Base-by-base conservation (phyloP, 495 filamentous ascomycete genomes). In the Podospora appendiculata region DNA sequence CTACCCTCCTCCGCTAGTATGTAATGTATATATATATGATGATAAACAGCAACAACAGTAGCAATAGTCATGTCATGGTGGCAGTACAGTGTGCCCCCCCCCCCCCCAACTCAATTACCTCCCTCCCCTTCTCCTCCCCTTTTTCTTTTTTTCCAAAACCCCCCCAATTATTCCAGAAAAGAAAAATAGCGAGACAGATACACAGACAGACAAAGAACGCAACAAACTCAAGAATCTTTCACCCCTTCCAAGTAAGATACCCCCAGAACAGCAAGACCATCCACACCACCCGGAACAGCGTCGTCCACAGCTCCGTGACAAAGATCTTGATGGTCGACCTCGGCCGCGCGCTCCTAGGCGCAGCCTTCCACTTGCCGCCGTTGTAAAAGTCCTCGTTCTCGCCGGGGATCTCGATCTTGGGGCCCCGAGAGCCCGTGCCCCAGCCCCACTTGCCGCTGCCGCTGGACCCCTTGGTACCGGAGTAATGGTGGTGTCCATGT, bases 291-390 rank as follows among this genome's bases (percentile, higher is more conserved):
- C 74, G 51, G 63, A 61, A 78, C 6, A 63, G 48, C 13, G 60
- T 70, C 1, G 74, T 74, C 74, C 72, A 76, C n/a, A 73, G 51
- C 58, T 78, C 74, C 8, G 59, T 62, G 0, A 58, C 32, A 8
- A 72, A 63, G 5, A 71, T 50, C 1, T 46, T 49, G 1, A 70
- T 35, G 6, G 51, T 51, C 8, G 63, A 61, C 41, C 53, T 47
- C 19, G 51, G 35, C 45, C 50, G 1, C 25, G 17, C 17, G 3
- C 8, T 52, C 45, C 46, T 56, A 8, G 42, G 52, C n/a, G 47
- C 52, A 16, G 62, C 60, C 57, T 60, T 63, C 63, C 70, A 63
- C 46, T 67, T 66, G 13, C 64, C 55, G 38, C 58, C 64, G 32
- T 62, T 57, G 52, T 74, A 63, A 14, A 45, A 32, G 11, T 39